Conservation (phyloP, 805 yeast genomes). For the Wickerhamomyces queroliae region DNA sequence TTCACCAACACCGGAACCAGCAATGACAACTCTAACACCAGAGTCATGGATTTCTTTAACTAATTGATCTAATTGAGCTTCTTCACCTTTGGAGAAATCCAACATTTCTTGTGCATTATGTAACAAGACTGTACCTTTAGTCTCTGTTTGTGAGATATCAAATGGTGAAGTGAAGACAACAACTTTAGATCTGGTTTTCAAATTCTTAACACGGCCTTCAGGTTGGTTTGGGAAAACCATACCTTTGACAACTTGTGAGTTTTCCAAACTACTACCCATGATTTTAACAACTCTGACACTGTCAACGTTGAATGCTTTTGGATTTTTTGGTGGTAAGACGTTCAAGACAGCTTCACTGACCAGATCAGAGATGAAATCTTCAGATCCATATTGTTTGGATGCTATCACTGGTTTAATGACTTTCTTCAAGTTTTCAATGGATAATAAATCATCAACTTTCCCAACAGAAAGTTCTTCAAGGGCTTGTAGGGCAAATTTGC, state of each 20-base stretch:
- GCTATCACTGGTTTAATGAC: slow-evolving; percentile 83
- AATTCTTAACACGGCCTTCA: slow-evolving; percentile 79
- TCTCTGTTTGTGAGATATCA: slow-evolving; percentile 94
- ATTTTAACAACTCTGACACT: slow-evolving; percentile 92
- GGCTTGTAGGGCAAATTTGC: slow-evolving; percentile 61
- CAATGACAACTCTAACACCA: slow-evolving; percentile 83
- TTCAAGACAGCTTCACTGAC: slow-evolving; percentile 81
- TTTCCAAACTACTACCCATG: slow-evolving; percentile 80
- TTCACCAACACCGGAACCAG: slow-evolving; percentile 94
- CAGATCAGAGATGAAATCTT: slow-evolving; percentile 66
- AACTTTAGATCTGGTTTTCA: slow-evolving; percentile 64
- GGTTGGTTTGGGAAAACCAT: slow-evolving; percentile 98
- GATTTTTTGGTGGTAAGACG: slow-evolving; percentile 65
- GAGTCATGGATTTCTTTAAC: slow-evolving; percentile 77
- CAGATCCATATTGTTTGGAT: slow-evolving; percentile 90
- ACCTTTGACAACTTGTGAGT: slow-evolving; percentile 83
- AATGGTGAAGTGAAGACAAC: slow-evolving; percentile 92
- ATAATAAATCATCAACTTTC: slow-evolving; percentile 50
- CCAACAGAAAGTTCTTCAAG: slow-evolving; percentile 63
- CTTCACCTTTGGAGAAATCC: slow-evolving; percentile 94
- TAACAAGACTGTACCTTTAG: slow-evolving; percentile 93
- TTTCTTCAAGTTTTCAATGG: slow-evolving; percentile 54
- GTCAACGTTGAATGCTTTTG: slow-evolving; percentile 77
- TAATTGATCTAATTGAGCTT: slow-evolving; percentile 81
- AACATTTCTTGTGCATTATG: slow-evolving; percentile 97